These are phyloP conservation scores for Saitozyma podzolica DNA, from an alignment of 768 basidiomycete species.

Conservation along the genomic window DNA sequence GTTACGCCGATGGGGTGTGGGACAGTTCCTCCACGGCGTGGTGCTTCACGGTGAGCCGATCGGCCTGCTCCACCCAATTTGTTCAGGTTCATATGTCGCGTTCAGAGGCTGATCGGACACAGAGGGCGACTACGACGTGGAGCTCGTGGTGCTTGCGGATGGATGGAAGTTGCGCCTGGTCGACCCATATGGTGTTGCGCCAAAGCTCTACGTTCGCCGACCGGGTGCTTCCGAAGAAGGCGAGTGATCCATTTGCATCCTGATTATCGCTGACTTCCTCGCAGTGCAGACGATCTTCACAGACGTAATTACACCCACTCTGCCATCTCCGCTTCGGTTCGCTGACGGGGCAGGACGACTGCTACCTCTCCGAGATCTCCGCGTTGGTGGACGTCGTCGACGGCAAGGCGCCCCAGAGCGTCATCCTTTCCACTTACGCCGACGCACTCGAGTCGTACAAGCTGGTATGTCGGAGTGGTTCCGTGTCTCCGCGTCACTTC, in stretches of 20 bases:
- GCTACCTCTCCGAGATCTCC: constrained; percentile 23
- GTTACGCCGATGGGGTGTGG: constrained; percentile 93
- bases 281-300: constrained; percentile 27
- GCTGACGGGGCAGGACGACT: constrained; percentile 20
- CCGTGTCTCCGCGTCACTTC: too few relatives aligned
- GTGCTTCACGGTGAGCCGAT: constrained; percentile 69
- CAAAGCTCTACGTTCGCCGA: constrained; percentile 75
- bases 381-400: constrained; percentile 31
- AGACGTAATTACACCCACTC: constrained; percentile 13
- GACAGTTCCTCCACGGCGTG: constrained; percentile 80
- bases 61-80: neutral
- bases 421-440: constrained; percentile 24
- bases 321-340: too few relatives aligned
- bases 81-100: too few relatives aligned
- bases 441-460: constrained; percentile 35
- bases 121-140: constrained; percentile 78
- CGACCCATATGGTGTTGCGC: constrained; percentile 86
- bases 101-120: neutral
- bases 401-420: constrained; percentile 18
- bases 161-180: constrained; percentile 57
- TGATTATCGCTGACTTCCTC: too few relatives aligned
- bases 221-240: constrained; percentile 58
- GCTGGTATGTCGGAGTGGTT: constrained; percentile 18
- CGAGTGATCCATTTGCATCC: constrained; percentile 5
- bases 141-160: constrained; percentile 87